Conservation (phyloP, 2,329 filamentous ascomycete genomes). For the Chaetomium olivaceum region DNA sequence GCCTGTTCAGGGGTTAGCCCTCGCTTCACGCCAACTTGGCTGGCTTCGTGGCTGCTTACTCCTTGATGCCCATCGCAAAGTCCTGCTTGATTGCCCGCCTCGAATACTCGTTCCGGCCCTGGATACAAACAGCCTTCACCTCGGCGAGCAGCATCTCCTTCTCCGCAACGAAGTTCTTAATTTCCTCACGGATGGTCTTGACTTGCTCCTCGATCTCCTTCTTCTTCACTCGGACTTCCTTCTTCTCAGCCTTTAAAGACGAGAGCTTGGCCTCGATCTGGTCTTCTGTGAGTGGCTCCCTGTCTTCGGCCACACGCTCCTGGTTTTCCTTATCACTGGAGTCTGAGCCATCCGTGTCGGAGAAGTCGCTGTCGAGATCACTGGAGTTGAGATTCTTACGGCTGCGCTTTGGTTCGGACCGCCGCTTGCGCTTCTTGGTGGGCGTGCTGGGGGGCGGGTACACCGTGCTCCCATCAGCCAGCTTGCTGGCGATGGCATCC, state of each 20-base stretch:
- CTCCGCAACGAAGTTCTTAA: slow-evolving; percentile 35
- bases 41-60: slow-evolving; percentile 39
- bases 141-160: slow-evolving; percentile 30
- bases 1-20: slow-evolving; percentile 32
- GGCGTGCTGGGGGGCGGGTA: slow-evolving; percentile 25
- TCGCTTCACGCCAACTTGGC: not conserved
- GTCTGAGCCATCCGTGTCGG: slow-evolving; percentile 22
- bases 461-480: slow-evolving; percentile 29
- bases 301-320: slow-evolving; percentile 2
- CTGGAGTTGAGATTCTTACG: slow-evolving; percentile 25
- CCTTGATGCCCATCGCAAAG: slow-evolving; percentile 61
- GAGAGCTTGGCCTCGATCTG: slow-evolving; percentile 37
- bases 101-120: slow-evolving; percentile 58
- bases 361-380: slow-evolving; percentile 24
- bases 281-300: slow-evolving; percentile 24
- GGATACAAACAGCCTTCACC: slow-evolving; percentile 49
- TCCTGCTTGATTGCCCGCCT: slow-evolving; percentile 57
- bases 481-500: slow-evolving; percentile 28
- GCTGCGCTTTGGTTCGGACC: slow-evolving; percentile 21
- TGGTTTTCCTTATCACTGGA: slow-evolving; percentile 32
- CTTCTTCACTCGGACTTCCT: slow-evolving; percentile 25
- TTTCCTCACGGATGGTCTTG: slow-evolving; percentile 18
- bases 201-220: slow-evolving; percentile 25
- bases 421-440: slow-evolving; percentile 32
- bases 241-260: slow-evolving; percentile 33